phyloP scores from a whole-genome alignment of 2,329 filamentous ascomycete genomes.

The Cordyceps tenuipes region DNA sequence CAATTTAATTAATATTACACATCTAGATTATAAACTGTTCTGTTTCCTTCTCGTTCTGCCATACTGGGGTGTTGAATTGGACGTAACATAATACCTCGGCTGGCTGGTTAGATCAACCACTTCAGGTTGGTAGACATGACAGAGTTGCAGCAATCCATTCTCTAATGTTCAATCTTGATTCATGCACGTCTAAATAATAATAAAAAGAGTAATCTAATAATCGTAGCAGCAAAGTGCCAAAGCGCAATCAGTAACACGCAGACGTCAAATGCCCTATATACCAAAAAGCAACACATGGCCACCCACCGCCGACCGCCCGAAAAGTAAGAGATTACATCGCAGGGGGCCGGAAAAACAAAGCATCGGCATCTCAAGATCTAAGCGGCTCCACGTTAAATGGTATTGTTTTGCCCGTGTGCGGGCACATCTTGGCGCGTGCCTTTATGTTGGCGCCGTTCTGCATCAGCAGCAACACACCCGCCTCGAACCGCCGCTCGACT shows the following conservation, averaged over 20 bases:
- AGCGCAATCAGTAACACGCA: background rate
- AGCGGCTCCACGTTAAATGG: conserved; percentile 1
- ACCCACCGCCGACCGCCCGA: background rate
- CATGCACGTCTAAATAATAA: background rate
- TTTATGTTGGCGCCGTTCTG: background rate
- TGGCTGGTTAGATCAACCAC: background rate
- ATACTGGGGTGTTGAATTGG: background rate
- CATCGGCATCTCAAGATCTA: background rate
- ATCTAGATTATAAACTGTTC: background rate
- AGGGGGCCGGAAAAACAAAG: background rate
- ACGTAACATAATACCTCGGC: background rate
- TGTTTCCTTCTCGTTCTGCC: background rate
- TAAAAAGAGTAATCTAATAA: background rate
- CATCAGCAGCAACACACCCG: background rate
- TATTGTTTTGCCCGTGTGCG: background rate
- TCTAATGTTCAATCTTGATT: background rate
- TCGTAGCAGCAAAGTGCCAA: background rate
- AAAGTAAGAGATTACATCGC: background rate
- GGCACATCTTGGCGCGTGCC: background rate
- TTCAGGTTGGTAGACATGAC: background rate
- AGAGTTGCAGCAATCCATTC: background rate
- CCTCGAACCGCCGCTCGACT: conserved; percentile 1
- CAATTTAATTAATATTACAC: background rate
- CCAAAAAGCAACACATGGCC: background rate
- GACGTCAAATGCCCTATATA: background rate